These are phyloP conservation scores for Tetrahymena malaccensis DNA, from an alignment of 73 alveolate genomes.

Conservation along the genomic window DNA sequence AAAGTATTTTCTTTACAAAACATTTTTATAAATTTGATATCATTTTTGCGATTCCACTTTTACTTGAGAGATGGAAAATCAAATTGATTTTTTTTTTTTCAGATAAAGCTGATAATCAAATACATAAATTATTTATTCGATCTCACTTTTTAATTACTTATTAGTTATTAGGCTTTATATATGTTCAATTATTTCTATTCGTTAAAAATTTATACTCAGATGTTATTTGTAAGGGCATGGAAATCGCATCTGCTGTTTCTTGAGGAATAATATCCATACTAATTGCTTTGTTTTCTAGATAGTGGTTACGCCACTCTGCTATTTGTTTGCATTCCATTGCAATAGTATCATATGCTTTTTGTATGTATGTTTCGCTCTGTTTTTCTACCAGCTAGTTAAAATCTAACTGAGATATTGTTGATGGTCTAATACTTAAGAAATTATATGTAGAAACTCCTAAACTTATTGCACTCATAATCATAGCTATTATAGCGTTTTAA, in stretches of 20 bases:
- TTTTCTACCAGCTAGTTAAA: neutral
- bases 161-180: too few species aligned
- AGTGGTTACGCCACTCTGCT: neutral
- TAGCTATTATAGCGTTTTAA: neutral
- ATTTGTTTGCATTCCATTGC: neutral
- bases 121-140: too few species aligned
- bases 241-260: neutral
- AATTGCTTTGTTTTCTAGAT: neutral
- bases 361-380: neutral
- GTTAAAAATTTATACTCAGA: neutral
- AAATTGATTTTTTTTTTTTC: too few species aligned
- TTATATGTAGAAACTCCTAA: neutral
- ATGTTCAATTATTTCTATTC: neutral
- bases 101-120: too few species aligned
- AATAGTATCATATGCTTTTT: neutral
- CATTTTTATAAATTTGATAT: too few species aligned
- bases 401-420: neutral
- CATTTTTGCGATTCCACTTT: too few species aligned
- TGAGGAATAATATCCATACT: neutral
- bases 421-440: neutral
- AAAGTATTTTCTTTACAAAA: too few species aligned
- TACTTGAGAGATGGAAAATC: too few species aligned
- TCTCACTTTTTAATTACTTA: too few species aligned
- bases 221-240: neutral
- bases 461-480: neutral